These are phyloP conservation scores for Helianthus tuberosus DNA, from an alignment of 129 eudicot genomes.

Conservation along the genomic window DNA sequence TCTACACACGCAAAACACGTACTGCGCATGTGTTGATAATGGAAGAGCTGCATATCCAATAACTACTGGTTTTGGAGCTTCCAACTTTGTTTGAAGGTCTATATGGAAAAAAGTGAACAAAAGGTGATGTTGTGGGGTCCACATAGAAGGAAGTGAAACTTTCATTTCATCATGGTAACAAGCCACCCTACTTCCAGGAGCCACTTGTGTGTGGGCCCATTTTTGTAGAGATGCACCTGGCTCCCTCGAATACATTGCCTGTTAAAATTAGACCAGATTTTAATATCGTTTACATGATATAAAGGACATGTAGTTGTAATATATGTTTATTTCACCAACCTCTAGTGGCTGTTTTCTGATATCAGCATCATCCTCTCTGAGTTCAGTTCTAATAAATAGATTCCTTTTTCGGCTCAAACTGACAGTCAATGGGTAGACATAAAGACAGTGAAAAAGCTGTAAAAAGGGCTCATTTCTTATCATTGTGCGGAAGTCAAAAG, in stretches of 20 bases:
- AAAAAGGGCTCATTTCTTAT: constrained; percentile 96
- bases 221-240: constrained; percentile 75
- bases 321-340: constrained; percentile 46
- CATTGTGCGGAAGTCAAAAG: constrained; percentile 94
- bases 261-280: constrained; percentile 16
- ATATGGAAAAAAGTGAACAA: constrained; percentile 90
- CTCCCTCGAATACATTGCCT: constrained; percentile 96
- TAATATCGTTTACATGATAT: constrained; percentile 1
- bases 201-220: constrained; percentile 90
- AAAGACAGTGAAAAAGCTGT: constrained; percentile 96
- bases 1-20: constrained; percentile 35
- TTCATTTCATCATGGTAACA: constrained; percentile 96
- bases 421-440: constrained; percentile 95
- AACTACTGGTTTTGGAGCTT: constrained; percentile 96
- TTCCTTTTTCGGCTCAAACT: constrained; percentile 92
- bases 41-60: constrained; percentile 95
- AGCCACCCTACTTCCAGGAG: constrained; percentile 94
- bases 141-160: constrained; percentile 88
- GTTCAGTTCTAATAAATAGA: constrained; percentile 90
- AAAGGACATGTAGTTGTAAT: neutral
- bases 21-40: constrained; percentile 88
- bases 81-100: constrained; percentile 96
- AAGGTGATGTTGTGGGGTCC: constrained; percentile 96
- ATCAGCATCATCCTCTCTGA: constrained; percentile 89
- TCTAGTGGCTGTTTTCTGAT: constrained; percentile 74